Conservation (phyloP, 2,329 filamentous ascomycete species). For the Cercospora berteroae region DNA sequence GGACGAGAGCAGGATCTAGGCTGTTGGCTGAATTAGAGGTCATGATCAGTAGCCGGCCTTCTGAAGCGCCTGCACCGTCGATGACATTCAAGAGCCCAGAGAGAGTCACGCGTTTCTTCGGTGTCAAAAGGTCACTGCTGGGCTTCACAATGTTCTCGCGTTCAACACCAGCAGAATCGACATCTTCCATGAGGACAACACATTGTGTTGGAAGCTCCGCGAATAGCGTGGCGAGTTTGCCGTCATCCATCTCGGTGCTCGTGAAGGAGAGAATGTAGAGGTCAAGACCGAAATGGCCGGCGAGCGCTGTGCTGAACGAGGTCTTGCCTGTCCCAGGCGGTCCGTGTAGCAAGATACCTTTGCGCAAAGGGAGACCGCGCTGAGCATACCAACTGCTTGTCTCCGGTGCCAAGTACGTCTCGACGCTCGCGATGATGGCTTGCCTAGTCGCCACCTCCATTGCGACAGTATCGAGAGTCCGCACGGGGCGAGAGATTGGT, state of each 20-base stretch:
- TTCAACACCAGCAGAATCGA: conserved; percentile 88
- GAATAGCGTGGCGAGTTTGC: conserved; percentile 95
- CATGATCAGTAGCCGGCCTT: conserved; percentile 76
- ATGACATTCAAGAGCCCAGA: conserved; percentile 78
- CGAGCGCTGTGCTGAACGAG: conserved; percentile 88
- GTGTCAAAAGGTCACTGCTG: conserved; percentile 10
- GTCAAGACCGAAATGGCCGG: conserved; percentile 92
- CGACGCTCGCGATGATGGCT: conserved; percentile 65
- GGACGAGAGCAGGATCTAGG: conserved; percentile 69
- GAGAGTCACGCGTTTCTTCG: conserved; percentile 58
- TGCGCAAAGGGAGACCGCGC: conserved; percentile 76
- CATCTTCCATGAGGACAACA: conserved; percentile 98
- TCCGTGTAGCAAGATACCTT: conserved; percentile 90
- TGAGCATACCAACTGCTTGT: conserved; percentile 75
- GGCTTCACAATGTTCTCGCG: conserved; percentile 67
- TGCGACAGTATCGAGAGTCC: conserved; percentile 72
- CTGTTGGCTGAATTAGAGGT: conserved; percentile 72
- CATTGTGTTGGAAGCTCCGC: conserved; percentile 98
- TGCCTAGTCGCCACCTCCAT: conserved; percentile 65
- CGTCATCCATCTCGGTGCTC: conserved; percentile 90
- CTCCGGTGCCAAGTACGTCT: conserved; percentile 68
- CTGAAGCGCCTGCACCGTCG: conserved; percentile 72
- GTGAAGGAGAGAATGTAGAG: conserved; percentile 96
- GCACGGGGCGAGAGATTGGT: conserved; percentile 55
- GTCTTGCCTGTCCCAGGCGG: conserved; percentile 97